phyloP scores from a whole-genome alignment of 2,329 filamentous ascomycete species.

The Trichothecium roseum region DNA sequence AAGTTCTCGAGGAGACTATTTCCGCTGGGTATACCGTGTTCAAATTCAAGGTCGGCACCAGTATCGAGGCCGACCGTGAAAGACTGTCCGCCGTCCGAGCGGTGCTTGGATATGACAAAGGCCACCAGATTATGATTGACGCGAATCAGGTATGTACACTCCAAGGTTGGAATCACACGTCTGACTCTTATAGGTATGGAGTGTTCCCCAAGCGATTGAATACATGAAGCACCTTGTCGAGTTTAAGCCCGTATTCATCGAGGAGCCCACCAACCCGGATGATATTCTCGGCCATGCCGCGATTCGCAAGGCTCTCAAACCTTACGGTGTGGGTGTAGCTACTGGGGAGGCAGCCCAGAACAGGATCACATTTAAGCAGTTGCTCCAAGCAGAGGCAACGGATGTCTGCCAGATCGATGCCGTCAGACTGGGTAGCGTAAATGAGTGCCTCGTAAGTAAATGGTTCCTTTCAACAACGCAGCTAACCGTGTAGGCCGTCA shows the following conservation, averaged over 20 bases:
- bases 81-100: slow-evolving; percentile 65
- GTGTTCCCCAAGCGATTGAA: slow-evolving; percentile 75
- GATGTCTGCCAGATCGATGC: slow-evolving; percentile 87
- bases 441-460: slow-evolving; percentile 56
- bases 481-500: slow-evolving; percentile 43
- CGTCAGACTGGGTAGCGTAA: slow-evolving; percentile 80
- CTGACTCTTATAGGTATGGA: slow-evolving; percentile 49
- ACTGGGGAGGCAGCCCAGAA: slow-evolving; percentile 96
- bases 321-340: slow-evolving; percentile 70
- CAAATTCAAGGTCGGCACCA: slow-evolving; percentile 79
- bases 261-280: slow-evolving; percentile 85
- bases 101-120: slow-evolving; percentile 71
- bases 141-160: slow-evolving; percentile 55
- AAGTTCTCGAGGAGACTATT: slow-evolving; percentile 64
- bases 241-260: slow-evolving; percentile 89
- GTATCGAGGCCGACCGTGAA: slow-evolving; percentile 59
- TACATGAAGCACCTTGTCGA: slow-evolving; percentile 76
- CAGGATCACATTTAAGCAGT: slow-evolving; percentile 87
- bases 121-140: slow-evolving; percentile 83
- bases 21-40: slow-evolving; percentile 72
- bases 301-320: slow-evolving; percentile 67
- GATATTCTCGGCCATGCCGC: slow-evolving; percentile 83
- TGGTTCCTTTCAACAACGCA: not conserved
- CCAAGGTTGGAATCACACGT: not conserved
- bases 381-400: slow-evolving; percentile 68